Percentiles rank a stretch among this genome's conserved stretches.
Conservation (phyloP, 441 rosid genomes). For the Eutrema salsugineum region DNA sequence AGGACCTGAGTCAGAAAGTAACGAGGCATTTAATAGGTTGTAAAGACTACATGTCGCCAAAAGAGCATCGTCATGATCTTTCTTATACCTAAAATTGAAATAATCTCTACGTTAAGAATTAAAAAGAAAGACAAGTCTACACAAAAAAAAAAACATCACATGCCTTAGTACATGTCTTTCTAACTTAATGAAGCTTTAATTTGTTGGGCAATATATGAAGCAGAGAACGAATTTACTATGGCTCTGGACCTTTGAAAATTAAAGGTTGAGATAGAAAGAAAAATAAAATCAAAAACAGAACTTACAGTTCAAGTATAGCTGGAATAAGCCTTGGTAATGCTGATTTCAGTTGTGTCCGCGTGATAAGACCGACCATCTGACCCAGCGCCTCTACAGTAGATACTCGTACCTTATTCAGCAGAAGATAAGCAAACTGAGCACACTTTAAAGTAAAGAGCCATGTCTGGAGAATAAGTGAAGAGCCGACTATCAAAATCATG, state of each 20-base stretch:
- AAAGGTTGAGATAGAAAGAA: slow-evolving; percentile 1
- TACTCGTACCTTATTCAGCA: slow-evolving; percentile 64
- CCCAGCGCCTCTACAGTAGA: slow-evolving; percentile 97
- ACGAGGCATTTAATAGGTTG: slow-evolving; percentile 72
- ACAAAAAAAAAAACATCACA: neutral
- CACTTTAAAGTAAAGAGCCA: neutral
- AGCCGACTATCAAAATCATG: slow-evolving; percentile 2
- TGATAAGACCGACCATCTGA: slow-evolving; percentile 94
- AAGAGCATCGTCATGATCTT: slow-evolving; percentile 77
- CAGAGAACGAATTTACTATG: neutral
- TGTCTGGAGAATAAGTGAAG: neutral
- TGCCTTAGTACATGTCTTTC: neutral
- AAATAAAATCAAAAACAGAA: slow-evolving; percentile 20
- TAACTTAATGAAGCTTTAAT: neutral
- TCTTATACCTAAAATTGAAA: slow-evolving; percentile 59
- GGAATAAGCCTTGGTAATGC: slow-evolving; percentile 96
- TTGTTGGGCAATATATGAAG: neutral
- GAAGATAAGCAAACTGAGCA: slow-evolving; percentile 18
- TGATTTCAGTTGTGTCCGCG: slow-evolving; percentile 80
- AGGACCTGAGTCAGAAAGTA: slow-evolving; percentile 92
- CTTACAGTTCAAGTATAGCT: slow-evolving; percentile 88
- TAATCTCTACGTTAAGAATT: slow-evolving; percentile 15
- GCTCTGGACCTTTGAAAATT: neutral
- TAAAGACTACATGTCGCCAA: slow-evolving; percentile 86
- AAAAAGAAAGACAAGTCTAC: neutral